Evolutionary conservation across 164 flowering plant genomes (phyloP), one percentile per base, ranked within the genome.

Genomic region (Brasenia schreberi): DNA sequence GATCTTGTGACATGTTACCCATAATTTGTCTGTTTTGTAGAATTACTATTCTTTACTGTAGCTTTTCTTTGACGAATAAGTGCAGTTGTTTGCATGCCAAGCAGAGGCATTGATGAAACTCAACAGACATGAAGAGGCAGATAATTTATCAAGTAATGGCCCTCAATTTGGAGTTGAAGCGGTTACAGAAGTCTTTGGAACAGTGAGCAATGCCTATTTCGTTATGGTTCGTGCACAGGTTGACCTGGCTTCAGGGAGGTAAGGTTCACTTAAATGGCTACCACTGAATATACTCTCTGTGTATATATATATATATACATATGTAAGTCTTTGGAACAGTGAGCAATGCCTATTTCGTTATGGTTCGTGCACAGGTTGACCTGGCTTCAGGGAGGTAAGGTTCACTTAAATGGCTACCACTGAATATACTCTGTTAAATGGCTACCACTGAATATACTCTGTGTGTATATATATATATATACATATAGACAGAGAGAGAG

Each of bases 191-290:
- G 62, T 87, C 63, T 84, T 86, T 45, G 90, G 97, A 7, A 66
- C 77, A 7, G 59, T 74, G 43, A 68, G 19, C 19, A 66, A 66
- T 65, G 75, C 87, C 14, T 67, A 77, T 60, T 5, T 80, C 4
- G 63, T 83, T 43, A 67, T 73, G 23, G 67, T 81, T 17, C 74
- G 68, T 56, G 88, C 95, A 6, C 87, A 84, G 63, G 84, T 90
- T 45, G 75, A 87, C 72, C 66, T 87, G 82, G 82, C 83, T 5
- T 67, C 76, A 42, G 97, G 98, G 81, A 89, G 97, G 98, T 87
- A 64, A 60, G 83, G 7, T 17, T 60, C 19, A n/a, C n/a, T 60
- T 7, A 23, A 23, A 23, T 23, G 27, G 27, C 27, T 23, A 23
- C 27, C 27, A 23, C 27, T 23, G 27, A 23, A n/a, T n/a, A n/a